Percentiles rank a stretch among this genome's conserved stretches.
Evolutionary conservation across 345 rosid species (phyloP).

Genomic region (Ricinus communis): DNA sequence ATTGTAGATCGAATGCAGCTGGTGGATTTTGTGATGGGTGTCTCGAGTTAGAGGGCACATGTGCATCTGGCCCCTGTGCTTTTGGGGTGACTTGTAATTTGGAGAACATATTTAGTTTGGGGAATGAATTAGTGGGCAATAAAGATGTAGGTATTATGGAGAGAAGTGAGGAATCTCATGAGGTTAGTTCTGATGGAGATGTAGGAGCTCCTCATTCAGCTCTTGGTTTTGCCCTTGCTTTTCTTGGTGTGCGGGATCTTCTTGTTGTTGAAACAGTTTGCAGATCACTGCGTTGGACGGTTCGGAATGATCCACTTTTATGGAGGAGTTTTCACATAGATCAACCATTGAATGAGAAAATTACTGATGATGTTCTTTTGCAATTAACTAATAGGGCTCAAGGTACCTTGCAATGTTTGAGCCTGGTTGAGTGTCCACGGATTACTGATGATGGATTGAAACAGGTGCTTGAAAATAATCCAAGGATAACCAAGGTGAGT

Average conservation of each 20-base stretch:
- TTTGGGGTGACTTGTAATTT: conserved; percentile 32
- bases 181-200: conserved; percentile 33
- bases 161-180: conserved; percentile 24
- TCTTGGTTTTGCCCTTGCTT: conserved; percentile 54
- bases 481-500: conserved; percentile 65
- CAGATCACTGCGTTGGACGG: conserved; percentile 49
- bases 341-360: conserved; percentile 80
- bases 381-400: conserved; percentile 66
- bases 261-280: conserved; percentile 64
- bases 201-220: conserved; percentile 53
- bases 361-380: conserved; percentile 79
- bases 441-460: conserved; percentile 71
- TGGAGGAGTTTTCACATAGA: conserved; percentile 79
- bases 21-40: conserved; percentile 34
- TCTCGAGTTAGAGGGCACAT: conserved; percentile 24
- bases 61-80: conserved; percentile 21
- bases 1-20: conserved; percentile 20
- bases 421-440: conserved; percentile 72
- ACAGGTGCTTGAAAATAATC: conserved; percentile 58
- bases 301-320: conserved; percentile 60
- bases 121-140: conserved; percentile 20
- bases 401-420: conserved; percentile 75
- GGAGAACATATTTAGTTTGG: conserved; percentile 35
- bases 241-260: conserved; percentile 73
- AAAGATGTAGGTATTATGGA: conserved; percentile 13